Base-by-base conservation (phyloP, 2,329 filamentous ascomycete genomes). In the Beauveria varroae region DNA sequence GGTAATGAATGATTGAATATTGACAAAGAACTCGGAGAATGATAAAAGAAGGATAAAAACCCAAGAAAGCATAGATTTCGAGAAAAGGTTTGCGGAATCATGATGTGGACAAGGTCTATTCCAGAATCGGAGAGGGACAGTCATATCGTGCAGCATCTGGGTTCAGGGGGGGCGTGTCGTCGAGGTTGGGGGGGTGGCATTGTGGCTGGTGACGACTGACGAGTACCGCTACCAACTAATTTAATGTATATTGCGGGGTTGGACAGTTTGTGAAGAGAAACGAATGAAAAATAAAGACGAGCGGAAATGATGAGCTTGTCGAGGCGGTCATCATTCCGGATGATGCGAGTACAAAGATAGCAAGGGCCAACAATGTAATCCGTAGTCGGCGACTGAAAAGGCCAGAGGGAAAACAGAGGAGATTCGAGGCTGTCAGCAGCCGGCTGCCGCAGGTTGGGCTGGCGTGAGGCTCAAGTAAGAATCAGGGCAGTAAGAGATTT, bases 121-220 rank as follows among this genome's bases (percentile, higher is more conserved):
- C 56, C 49, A 47, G 49, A 62, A 62, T 54, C 52, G 60, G 63
- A 64, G 59, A 64, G 61, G 43, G 60, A 57, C 44, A 51, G 62
- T 64, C 63, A 64, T 60, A 64, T 64, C 56, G 56, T 64, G 63
- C 63, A 64, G 60, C 59, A 64, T 47, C 62, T 60, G 56, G 63
- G 41, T 40, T 52, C 47, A 50, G 40, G 14, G 44, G 60, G 30
- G n/a, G 62, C 47, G 55, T 55, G 40, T 16, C 5, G 46, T 16
- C 18, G 30, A 37, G 18, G 14, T 12, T 16, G 43, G 5, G 12
- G 12, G 24, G 28, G 34, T 28, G n/a, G 28, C 20, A 18, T 3
- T 56, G 44, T 50, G 46, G 20, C 30, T 51, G 22, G 43, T 44
- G 26, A 30, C 5, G 9, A 44, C 2, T 44, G 37, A 30, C 5